Evolutionary conservation across 1,284 basidiomycete species (phyloP).

Genomic region (Leucoagaricus sp.): DNA sequence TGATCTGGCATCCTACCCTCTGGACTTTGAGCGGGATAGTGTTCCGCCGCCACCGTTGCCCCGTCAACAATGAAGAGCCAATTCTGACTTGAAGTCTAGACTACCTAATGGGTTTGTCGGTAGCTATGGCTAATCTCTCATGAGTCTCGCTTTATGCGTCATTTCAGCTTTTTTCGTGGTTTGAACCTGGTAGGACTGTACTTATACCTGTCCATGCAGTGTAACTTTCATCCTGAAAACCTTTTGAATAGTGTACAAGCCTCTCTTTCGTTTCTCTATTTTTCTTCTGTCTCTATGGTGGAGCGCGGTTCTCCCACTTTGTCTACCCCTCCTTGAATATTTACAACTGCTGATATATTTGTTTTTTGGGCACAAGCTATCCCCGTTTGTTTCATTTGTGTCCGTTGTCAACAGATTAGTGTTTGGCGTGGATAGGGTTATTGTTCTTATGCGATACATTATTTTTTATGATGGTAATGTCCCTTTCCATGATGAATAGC

Average conservation of each 20-base stretch:
- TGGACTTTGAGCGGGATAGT: conserved; percentile 64
- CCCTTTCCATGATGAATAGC: not conserved
- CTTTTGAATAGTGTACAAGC: conserved; percentile 2
- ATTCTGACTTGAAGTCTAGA: not conserved
- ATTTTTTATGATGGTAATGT: not conserved
- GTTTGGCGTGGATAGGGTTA: conserved; percentile 14
- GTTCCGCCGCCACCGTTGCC: conserved; percentile 28
- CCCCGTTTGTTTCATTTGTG: not conserved
- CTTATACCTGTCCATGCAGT: not conserved
- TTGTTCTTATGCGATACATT: conserved; percentile 15
- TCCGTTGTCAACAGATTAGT: not conserved
- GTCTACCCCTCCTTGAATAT: not conserved
- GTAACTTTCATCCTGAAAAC: conserved; percentile 5
- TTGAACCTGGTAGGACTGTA: conserved; percentile 10
- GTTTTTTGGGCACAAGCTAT: not conserved
- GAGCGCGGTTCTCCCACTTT: conserved; percentile 13
- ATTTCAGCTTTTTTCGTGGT: not conserved
- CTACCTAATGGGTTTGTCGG: not conserved
- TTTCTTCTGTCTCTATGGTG: conserved; percentile 2
- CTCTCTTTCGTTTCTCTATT: not conserved
- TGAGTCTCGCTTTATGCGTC: not conserved
- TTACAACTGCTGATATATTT: conserved; percentile 2
- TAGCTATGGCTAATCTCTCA: too few species aligned
- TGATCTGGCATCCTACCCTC: conserved; percentile 77
- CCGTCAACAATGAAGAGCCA: not conserved